These are phyloP conservation scores for Pythium brachiatum DNA, from an alignment of 352 stramenopile species.

Conservation along the genomic window DNA sequence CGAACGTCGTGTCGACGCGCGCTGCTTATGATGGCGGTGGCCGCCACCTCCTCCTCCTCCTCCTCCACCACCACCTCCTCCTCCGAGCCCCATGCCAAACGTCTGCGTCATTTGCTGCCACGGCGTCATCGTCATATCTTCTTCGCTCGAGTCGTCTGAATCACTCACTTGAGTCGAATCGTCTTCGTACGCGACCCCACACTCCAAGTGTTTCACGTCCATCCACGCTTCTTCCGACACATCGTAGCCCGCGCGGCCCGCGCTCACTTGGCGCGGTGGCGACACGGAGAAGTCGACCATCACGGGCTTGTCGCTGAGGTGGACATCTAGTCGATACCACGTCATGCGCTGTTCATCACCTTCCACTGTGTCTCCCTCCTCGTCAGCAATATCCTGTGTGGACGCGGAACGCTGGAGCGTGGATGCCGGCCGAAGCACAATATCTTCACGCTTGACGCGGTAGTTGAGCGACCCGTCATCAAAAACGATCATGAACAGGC, in stretches of 20 bases:
- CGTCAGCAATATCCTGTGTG: not conserved
- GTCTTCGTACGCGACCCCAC: constrained; percentile 68
- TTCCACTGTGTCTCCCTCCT: not conserved
- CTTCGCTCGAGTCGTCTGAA: constrained; percentile 72
- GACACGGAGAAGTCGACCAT: constrained; percentile 37
- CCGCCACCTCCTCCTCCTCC: constrained; percentile 11
- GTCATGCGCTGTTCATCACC: constrained; percentile 16
- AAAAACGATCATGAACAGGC: constrained; percentile 78
- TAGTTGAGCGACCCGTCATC: constrained; percentile 76
- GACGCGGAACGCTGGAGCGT: not conserved
- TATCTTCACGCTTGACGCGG: constrained; percentile 61
- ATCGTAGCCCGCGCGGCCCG: constrained; percentile 22
- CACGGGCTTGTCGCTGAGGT: constrained; percentile 28
- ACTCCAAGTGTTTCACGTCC: constrained; percentile 70
- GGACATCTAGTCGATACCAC: constrained; percentile 28
- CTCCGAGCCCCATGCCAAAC: constrained; percentile 62
- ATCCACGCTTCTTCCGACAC: constrained; percentile 34
- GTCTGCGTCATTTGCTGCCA: constrained; percentile 87
- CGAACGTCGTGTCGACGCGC: constrained; percentile 42
- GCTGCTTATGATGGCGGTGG: constrained; percentile 14
- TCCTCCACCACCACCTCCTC: constrained; percentile 34
- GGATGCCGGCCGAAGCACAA: constrained; percentile 36
- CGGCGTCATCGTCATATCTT: constrained; percentile 75
- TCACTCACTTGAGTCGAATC: constrained; percentile 84
- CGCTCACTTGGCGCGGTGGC: constrained; percentile 25